Percentiles rank a stretch among this genome's conserved stretches.
Conservation (phyloP, 306 rosid species). For the Trifolium dubium region DNA sequence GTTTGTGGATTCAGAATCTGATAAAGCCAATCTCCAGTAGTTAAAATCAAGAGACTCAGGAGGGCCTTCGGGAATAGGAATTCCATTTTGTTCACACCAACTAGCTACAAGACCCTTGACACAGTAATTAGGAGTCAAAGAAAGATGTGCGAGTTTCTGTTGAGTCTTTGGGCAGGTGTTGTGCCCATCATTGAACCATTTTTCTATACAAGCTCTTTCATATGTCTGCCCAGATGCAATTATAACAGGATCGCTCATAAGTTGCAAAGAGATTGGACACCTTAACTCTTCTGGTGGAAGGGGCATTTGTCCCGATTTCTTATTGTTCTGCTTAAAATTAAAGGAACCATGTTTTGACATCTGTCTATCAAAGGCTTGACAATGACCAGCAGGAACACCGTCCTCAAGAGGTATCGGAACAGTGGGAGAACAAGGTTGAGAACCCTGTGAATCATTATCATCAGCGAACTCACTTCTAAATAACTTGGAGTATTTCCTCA, state of each 20-base stretch:
- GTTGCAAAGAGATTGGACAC: slow-evolving; percentile 96
- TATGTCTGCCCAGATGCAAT: slow-evolving; percentile 96
- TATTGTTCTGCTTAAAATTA: slow-evolving; percentile 62
- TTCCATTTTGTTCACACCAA: slow-evolving; percentile 96
- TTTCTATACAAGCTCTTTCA: slow-evolving; percentile 92
- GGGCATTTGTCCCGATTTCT: slow-evolving; percentile 68
- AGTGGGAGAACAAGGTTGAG: slow-evolving; percentile 97
- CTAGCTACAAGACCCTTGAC: slow-evolving; percentile 89
- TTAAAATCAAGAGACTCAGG: slow-evolving; percentile 88
- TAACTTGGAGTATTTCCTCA: slow-evolving; percentile 95
- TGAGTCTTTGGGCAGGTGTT: slow-evolving; percentile 88
- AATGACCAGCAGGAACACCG: slow-evolving; percentile 51
- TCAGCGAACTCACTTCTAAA: slow-evolving; percentile 89
- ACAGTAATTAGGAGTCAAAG: slow-evolving; percentile 91
- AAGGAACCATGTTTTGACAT: slow-evolving; percentile 75
- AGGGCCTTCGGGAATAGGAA: slow-evolving; percentile 82
- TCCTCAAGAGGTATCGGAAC: slow-evolving; percentile 68
- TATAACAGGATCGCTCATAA: slow-evolving; percentile 93
- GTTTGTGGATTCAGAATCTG: slow-evolving; percentile 74
- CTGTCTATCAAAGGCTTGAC: slow-evolving; percentile 78
- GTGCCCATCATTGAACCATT: slow-evolving; percentile 91
- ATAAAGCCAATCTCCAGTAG: slow-evolving; percentile 85
- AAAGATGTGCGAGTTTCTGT: slow-evolving; percentile 77
- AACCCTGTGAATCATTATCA: slow-evolving; percentile 95
- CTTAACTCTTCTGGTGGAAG: slow-evolving; percentile 94